Evolutionary conservation across 2,329 filamentous ascomycete genomes (phyloP), one percentile per base, ranked within the genome.

Genomic region (Albophoma yamanashiensis): DNA sequence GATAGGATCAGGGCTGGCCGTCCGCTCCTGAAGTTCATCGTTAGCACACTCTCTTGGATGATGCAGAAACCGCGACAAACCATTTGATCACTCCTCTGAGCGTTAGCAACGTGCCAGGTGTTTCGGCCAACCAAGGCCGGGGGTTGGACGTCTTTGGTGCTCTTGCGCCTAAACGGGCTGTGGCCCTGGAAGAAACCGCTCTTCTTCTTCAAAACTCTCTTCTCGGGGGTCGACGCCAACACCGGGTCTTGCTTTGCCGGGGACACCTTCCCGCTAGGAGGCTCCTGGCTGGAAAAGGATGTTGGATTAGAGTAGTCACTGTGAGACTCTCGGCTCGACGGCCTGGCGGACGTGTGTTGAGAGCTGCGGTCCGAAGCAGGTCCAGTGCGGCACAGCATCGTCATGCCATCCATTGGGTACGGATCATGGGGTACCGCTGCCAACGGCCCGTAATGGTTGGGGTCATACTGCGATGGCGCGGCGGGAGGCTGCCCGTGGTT

Each of bases 351-450:
- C 27, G 82, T 81, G 34, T 77, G 69, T 34, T 78, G 74, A 5
- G 77, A 78, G 62, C 74, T 75, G 42, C 72, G 74, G 81, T 92
- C 74, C 76, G 84, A 75, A 20, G 70, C 68, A 45, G 87, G 83
- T 4, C 86, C 89, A 45, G 89, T 87, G 62, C 92, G 86, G 74
- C 93, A 97, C 63, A 97, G 88, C 84, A 97, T 96, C 0, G 93
- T 97, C 92, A 97, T 97, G 5, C 92, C 93, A 70, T 97, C 93
- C 73, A 89, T 85, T 0, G 93, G 92, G 71, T 97, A 97, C 12
- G 94, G 91, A 67, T 97, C 95, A 68, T 97, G 92, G 17, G 93
- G 92, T 3, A 96, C 83, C 17, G 84, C 75, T 4, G 86, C 80
- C 62, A 90, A 84, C 31, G 86, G 81, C 3, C 81, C 82, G 56